These are phyloP conservation scores for Pseudocercospora crystallina DNA, from an alignment of 2,329 filamentous ascomycete genomes.

Conservation along the genomic window DNA sequence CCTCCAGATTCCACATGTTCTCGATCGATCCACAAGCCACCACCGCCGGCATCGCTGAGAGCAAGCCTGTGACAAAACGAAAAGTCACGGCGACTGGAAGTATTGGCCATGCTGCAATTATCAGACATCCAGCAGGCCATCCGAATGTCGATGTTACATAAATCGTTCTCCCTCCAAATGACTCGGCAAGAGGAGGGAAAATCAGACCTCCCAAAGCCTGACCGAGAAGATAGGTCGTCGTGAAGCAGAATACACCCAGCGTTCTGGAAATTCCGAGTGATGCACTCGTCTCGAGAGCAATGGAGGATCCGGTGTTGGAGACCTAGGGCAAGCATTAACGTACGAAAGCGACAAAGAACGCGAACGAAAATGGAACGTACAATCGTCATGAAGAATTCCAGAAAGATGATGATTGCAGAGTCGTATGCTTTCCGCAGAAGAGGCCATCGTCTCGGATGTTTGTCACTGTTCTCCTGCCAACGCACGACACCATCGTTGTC, in stretches of 20 bases:
- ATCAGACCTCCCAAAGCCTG: conserved; percentile 41
- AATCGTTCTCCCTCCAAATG: conserved; percentile 38
- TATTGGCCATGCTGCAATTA: conserved; percentile 40
- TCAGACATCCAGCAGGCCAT: conserved; percentile 37
- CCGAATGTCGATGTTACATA: conserved; percentile 36
- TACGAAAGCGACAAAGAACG: no score
- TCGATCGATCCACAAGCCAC: conserved; percentile 51
- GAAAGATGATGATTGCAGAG: conserved; percentile 14
- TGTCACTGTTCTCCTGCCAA: background rate
- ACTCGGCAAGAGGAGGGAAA: conserved; percentile 41
- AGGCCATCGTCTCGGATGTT: conserved; percentile 20
- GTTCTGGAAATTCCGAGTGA: background rate
- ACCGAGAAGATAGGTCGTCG: conserved; percentile 5
- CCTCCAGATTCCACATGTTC: conserved; percentile 40
- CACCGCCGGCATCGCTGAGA: conserved; percentile 50
- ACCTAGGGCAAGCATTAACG: no score
- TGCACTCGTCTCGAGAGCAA: conserved; percentile 1
- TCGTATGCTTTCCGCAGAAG: conserved; percentile 14
- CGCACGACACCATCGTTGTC: background rate
- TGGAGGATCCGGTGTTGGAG: conserved; percentile 17
- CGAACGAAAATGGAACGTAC: no score
- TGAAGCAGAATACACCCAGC: conserved; percentile 6
- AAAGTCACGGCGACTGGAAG: conserved; percentile 37
- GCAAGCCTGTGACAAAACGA: conserved; percentile 45
- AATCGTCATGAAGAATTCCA: conserved; percentile 18